These are phyloP conservation scores for Neofusicoccum sp. DNA, from an alignment of 2,329 filamentous ascomycete species.

Conservation along the genomic window DNA sequence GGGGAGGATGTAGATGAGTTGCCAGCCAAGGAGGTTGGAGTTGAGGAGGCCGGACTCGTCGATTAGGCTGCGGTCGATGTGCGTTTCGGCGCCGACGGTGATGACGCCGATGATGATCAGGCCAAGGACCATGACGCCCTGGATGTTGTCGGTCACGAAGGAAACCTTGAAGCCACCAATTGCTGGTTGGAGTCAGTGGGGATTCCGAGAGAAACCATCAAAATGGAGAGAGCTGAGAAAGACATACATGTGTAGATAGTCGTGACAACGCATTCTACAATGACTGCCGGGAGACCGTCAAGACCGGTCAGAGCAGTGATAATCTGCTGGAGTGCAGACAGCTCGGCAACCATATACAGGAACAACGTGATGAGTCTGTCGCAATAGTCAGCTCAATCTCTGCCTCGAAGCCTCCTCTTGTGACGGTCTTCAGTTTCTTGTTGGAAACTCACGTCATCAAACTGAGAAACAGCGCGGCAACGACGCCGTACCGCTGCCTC, in stretches of 20 bases:
- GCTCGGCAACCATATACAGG: slow-evolving; percentile 83
- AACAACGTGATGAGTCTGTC: slow-evolving; percentile 72
- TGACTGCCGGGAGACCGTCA: slow-evolving; percentile 72
- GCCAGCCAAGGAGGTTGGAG: slow-evolving; percentile 74
- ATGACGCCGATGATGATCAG: slow-evolving; percentile 77
- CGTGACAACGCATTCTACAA: slow-evolving; percentile 76
- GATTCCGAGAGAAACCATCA: too few relatives aligned
- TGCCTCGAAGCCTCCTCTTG: background rate
- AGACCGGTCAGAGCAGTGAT: slow-evolving; percentile 73
- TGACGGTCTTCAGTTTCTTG: background rate
- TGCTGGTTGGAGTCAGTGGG: slow-evolving; percentile 49
- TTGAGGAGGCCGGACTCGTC: slow-evolving; percentile 70
- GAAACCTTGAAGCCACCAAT: slow-evolving; percentile 82
- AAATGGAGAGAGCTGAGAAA: background rate
- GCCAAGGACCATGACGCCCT: slow-evolving; percentile 75
- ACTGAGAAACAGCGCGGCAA: slow-evolving; percentile 73
- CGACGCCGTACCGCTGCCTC: slow-evolving; percentile 71
- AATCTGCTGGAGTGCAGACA: slow-evolving; percentile 80
- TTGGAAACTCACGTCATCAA: slow-evolving; percentile 61
- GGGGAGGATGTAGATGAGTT: slow-evolving; percentile 81
- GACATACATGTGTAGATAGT: slow-evolving; percentile 78
- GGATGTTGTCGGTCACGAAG: slow-evolving; percentile 81
- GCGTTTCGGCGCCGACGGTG: slow-evolving; percentile 73
- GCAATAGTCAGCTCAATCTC: background rate
- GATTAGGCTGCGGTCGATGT: slow-evolving; percentile 71